Base-by-base conservation (phyloP, 176 grass and related monocot genomes). In the Musa schizocarpa region DNA sequence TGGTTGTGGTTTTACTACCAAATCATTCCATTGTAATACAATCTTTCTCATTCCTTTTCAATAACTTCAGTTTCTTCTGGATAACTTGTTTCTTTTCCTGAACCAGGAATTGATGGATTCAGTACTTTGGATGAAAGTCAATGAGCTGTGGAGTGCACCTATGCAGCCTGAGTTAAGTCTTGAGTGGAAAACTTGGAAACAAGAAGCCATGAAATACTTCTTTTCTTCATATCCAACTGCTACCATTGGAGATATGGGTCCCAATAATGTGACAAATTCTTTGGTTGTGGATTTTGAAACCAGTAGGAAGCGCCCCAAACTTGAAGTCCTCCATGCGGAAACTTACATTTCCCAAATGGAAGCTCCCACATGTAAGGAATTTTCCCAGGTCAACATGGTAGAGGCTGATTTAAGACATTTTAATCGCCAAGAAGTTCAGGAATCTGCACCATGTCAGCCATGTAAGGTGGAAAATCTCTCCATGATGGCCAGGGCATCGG, bases 111-210 rank as follows among this genome's bases (percentile, higher is more conserved):
- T 99, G 59, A 81, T 78, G 76, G 78, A 99, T 55, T 82, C 87
- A 79, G 67, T 99, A 80, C 84, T 89, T 57, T 91, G 86, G 88
- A 74, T 74, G 64, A 81, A 91, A 80, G 78, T 99, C 63, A 76
- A 86, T 49, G 84, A 92, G 76, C 81, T 92, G 68, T 77, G 76
- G 84, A 87, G 85, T 65, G 84, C 84, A 76, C 80, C 88, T 74
- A 82, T 84, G 81, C 95, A 94, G 79, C 83, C 90, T 73, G 95
- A 99, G 71, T 82, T 89, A 73, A 76, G 78, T 51, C 81, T 81
- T 13, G 90, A 94, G 57, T 99, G 95, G 95, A 99, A 94, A 89
- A 89, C 86, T 50, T 89, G 86, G 91, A 99, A 92, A 67, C 95
- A 94, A 55, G 90, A 99, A 78, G 79, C 87, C 63, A 94, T 93